These are phyloP conservation scores for Collybia mongolica DNA, from an alignment of 768 basidiomycete genomes.

Conservation along the genomic window DNA sequence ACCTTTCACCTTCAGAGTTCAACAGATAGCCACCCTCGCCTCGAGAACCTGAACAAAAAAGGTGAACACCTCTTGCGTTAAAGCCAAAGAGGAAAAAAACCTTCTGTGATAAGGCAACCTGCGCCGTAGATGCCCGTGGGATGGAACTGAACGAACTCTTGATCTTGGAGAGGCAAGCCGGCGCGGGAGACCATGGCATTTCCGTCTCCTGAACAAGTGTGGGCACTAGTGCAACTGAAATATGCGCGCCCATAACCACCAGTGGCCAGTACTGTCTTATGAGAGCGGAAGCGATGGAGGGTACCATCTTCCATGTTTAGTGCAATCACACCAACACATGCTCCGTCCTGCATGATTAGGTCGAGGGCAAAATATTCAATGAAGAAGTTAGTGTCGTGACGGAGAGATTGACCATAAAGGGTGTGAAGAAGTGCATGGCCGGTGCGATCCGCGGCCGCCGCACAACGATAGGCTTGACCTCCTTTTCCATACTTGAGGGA, in stretches of 20 bases:
- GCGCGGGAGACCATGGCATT: constrained; percentile 98
- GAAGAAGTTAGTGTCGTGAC: constrained; percentile 99
- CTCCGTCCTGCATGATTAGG: constrained; percentile 97
- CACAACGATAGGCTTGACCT: constrained; percentile 98
- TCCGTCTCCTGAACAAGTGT: constrained; percentile 98
- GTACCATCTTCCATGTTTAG: constrained; percentile 99
- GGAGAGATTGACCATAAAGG: constrained; percentile 97
- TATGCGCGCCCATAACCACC: constrained; percentile 98
- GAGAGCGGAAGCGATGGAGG: constrained; percentile 95
- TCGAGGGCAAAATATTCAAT: constrained; percentile 99
- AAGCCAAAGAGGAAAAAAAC: constrained; percentile 34
- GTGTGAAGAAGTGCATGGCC: constrained; percentile 98
- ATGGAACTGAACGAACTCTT: constrained; percentile 99
- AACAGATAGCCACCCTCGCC: constrained; percentile 98
- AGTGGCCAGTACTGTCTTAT: constrained; percentile 98
- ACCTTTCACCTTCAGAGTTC: constrained; percentile 98
- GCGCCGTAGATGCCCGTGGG: constrained; percentile 99
- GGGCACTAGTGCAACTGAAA: constrained; percentile 98
- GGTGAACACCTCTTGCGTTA: background rate
- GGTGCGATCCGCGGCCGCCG: constrained; percentile 97
- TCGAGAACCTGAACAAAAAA: constrained; percentile 71
- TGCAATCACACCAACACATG: constrained; percentile 98
- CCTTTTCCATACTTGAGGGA: constrained; percentile 97
- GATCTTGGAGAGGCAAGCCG: constrained; percentile 93
- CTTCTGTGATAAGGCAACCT: constrained; percentile 98